These are phyloP conservation scores for Colletotrichum paranaense DNA, from an alignment of 2,329 filamentous ascomycete species.

Conservation along the genomic window DNA sequence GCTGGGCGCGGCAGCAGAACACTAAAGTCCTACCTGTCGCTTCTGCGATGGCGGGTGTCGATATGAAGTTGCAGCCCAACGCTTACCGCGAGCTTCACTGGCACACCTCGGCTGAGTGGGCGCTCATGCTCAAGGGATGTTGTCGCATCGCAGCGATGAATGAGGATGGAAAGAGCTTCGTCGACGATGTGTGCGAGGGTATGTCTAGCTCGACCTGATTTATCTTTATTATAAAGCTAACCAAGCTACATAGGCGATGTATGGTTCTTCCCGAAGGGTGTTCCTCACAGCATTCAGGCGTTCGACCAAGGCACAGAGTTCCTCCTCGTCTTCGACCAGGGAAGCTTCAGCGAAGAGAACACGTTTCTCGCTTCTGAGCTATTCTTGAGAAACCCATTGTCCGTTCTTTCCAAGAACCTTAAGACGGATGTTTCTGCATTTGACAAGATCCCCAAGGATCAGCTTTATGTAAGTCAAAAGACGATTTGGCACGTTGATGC, in stretches of 20 bases:
- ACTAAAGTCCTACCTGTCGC: slow-evolving; percentile 59
- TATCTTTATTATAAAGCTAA: neutral
- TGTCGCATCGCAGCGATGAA: slow-evolving; percentile 64
- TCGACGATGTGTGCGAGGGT: slow-evolving; percentile 54
- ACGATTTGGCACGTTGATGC: accelerated
- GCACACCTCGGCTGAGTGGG: slow-evolving; percentile 66
- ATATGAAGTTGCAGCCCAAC: slow-evolving; percentile 67
- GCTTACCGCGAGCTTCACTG: slow-evolving; percentile 74
- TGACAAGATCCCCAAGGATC: slow-evolving; percentile 56
- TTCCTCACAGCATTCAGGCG: slow-evolving; percentile 65
- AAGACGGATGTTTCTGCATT: slow-evolving; percentile 59
- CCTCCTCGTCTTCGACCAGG: slow-evolving; percentile 70
- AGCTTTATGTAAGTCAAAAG: slow-evolving; percentile 51
- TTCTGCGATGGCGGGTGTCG: slow-evolving; percentile 66
- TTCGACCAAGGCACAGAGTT: slow-evolving; percentile 68
- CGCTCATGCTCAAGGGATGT: slow-evolving; percentile 63
- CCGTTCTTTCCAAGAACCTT: slow-evolving; percentile 67
- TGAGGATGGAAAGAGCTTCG: slow-evolving; percentile 59
- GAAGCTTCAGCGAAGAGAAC: slow-evolving; percentile 67
- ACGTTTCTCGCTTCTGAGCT: slow-evolving; percentile 69
- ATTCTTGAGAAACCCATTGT: slow-evolving; percentile 60
- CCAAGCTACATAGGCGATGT: slow-evolving; percentile 54
- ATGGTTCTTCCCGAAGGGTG: slow-evolving; percentile 63
- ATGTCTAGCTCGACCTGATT: no score
- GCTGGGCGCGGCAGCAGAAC: slow-evolving; percentile 68